Conservation (phyloP, 129 eudicot species). For the Daucus carota region DNA sequence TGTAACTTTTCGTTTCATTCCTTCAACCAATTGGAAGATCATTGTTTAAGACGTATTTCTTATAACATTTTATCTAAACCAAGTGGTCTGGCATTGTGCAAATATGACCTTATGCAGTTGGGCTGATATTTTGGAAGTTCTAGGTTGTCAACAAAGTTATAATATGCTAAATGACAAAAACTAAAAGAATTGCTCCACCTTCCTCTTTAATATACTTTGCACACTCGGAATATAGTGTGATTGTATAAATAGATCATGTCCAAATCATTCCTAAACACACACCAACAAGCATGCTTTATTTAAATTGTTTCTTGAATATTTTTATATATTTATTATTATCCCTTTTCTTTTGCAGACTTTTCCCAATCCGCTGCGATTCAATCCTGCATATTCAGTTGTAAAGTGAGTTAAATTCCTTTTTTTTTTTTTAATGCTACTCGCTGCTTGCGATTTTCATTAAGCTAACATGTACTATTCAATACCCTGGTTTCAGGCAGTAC, state of each 20-base stretch:
- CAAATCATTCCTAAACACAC: not conserved
- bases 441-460: constrained; percentile 4
- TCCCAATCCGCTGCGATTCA: constrained; percentile 82
- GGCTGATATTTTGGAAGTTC: not conserved
- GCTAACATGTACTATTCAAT: not conserved
- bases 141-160: not conserved
- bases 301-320: not conserved
- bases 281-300: not conserved
- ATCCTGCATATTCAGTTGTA: constrained; percentile 94
- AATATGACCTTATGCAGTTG: not conserved
- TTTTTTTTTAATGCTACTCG: too few relatives aligned
- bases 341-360: constrained; percentile 45
- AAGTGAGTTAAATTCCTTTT: constrained; percentile 45
- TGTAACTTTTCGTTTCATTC: too few relatives aligned
- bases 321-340: not conserved
- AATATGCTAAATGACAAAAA: not conserved
- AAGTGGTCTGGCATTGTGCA: not conserved
- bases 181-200: not conserved
- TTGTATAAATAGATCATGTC: not conserved
- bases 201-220: not conserved
- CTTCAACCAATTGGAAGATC: not conserved
- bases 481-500: constrained; percentile 46
- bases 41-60: not conserved
- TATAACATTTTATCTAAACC: not conserved
- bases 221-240: not conserved